A percentile compares a stretch with the other conserved stretches of the same genome.
Evolutionary conservation across 2,329 filamentous ascomycete genomes (phyloP).

Genomic region (Rhynchosporium agropyri): DNA sequence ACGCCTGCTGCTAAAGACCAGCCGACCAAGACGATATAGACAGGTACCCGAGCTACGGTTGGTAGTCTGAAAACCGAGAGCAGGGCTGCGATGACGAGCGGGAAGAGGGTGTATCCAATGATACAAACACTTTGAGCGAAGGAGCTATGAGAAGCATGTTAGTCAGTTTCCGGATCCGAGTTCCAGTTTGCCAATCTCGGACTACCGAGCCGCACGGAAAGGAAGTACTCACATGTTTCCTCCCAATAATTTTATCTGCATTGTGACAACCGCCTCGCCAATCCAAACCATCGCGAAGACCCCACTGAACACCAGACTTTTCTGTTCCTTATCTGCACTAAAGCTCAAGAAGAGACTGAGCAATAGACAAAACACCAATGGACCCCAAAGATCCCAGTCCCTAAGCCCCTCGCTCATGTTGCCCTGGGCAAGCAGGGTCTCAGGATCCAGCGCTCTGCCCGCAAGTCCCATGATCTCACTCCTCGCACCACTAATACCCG

Average conservation of each 20-base stretch:
- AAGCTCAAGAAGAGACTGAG: constrained; percentile 87
- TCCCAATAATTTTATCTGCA: constrained; percentile 94
- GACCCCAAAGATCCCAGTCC: constrained; percentile 99
- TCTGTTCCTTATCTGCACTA: constrained; percentile 76
- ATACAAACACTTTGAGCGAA: constrained; percentile 98
- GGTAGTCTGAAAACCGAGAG: constrained; percentile 82
- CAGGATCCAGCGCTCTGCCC: constrained; percentile 65
- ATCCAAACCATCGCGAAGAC: constrained; percentile 98
- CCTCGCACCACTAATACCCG: constrained; percentile 59
- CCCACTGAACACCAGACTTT: constrained; percentile 87
- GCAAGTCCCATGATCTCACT: constrained; percentile 65
- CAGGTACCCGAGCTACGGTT: constrained; percentile 81
- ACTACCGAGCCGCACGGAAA: background rate
- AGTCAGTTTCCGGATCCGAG: constrained; percentile 33
- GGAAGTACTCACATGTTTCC: constrained; percentile 83
- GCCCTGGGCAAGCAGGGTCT: constrained; percentile 59
- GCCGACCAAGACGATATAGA: constrained; percentile 83
- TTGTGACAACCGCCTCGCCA: constrained; percentile 92
- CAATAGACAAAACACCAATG: constrained; percentile 88
- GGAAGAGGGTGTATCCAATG: constrained; percentile 97
- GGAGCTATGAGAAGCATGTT: constrained; percentile 61
- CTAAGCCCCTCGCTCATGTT: constrained; percentile 87
- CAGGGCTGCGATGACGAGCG: constrained; percentile 87
- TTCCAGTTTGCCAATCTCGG: background rate
- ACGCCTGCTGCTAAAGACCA: constrained; percentile 96